Conservation (phyloP, 2,329 filamentous ascomycete genomes). For the Fusarium nanum region DNA sequence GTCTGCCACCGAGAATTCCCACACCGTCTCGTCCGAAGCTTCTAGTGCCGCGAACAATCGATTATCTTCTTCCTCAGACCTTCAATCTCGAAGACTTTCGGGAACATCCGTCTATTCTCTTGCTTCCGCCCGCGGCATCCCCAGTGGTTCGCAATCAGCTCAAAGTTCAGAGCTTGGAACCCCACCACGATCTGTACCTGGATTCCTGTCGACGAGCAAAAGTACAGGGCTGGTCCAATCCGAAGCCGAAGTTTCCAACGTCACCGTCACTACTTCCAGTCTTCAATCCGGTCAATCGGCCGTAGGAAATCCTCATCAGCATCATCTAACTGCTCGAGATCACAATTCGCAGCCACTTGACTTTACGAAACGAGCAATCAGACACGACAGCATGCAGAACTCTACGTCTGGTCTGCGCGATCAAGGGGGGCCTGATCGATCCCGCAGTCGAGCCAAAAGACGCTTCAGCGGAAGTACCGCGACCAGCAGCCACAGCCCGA, state of each 20-base stretch:
- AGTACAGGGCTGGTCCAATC: slow-evolving; percentile 57
- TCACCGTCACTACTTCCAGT: slow-evolving; percentile 65
- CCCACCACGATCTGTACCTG: slow-evolving; percentile 57
- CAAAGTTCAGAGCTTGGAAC: slow-evolving; percentile 63
- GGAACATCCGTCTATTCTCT: slow-evolving; percentile 79
- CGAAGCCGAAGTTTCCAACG: slow-evolving; percentile 63
- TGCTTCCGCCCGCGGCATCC: slow-evolving; percentile 67
- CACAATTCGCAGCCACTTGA: slow-evolving; percentile 56
- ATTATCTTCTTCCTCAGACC: slow-evolving; percentile 61
- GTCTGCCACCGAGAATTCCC: slow-evolving; percentile 43
- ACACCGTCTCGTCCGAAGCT: slow-evolving; percentile 60
- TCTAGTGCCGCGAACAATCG: slow-evolving; percentile 55
- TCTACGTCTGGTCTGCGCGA: slow-evolving; percentile 53
- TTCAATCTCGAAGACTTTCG: slow-evolving; percentile 74
- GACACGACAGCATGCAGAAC: slow-evolving; percentile 51
- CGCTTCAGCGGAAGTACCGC: slow-evolving; percentile 84
- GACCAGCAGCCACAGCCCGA: slow-evolving; percentile 84
- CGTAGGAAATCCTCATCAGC: slow-evolving; percentile 50
- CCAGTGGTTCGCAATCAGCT: slow-evolving; percentile 62
- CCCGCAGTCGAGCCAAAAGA: slow-evolving; percentile 76
- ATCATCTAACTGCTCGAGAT: slow-evolving; percentile 61
- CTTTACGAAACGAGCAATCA: slow-evolving; percentile 58
- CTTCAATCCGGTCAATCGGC: slow-evolving; percentile 56
- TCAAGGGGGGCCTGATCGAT: slow-evolving; percentile 61
- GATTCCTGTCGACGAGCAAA: slow-evolving; percentile 61